These are phyloP conservation scores for Fraxinus cuspidata DNA, from an alignment of 257 asterid genomes.

Conservation along the genomic window DNA sequence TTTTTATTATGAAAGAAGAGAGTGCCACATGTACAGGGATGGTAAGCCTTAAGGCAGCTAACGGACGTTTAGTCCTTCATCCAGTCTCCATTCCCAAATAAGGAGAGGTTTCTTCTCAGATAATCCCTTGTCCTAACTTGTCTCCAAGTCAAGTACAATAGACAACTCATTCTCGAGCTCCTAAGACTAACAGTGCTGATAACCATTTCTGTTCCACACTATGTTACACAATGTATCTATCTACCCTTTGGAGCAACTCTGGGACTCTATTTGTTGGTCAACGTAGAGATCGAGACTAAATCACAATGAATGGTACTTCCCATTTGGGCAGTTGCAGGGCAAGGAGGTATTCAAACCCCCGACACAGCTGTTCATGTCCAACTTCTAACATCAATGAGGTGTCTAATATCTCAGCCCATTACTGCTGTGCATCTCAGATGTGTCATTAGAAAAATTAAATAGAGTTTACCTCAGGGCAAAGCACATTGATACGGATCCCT, in stretches of 20 bases:
- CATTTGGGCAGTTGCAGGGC: background rate
- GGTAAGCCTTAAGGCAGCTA: background rate
- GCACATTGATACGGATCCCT: slow-evolving; percentile 91
- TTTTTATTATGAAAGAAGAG: background rate
- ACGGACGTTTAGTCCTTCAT: background rate
- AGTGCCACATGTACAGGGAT: background rate
- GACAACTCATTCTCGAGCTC: background rate
- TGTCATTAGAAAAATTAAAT: background rate
- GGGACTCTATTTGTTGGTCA: background rate
- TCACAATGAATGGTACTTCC: background rate
- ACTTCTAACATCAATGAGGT: background rate
- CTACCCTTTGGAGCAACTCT: background rate
- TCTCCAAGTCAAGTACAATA: background rate
- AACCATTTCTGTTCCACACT: background rate
- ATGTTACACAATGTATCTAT: background rate
- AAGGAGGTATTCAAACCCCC: background rate
- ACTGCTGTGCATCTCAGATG: background rate
- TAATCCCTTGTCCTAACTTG: background rate
- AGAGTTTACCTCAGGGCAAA: slow-evolving; percentile 87
- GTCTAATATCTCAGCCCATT: background rate
- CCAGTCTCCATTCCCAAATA: background rate
- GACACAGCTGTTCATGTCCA: background rate
- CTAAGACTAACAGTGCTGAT: background rate
- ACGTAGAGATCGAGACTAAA: background rate
- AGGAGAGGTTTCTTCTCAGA: background rate